Base-by-base conservation (phyloP, 2,329 filamentous ascomycete species). In the Immersiporthe knoxdaviesiana region DNA sequence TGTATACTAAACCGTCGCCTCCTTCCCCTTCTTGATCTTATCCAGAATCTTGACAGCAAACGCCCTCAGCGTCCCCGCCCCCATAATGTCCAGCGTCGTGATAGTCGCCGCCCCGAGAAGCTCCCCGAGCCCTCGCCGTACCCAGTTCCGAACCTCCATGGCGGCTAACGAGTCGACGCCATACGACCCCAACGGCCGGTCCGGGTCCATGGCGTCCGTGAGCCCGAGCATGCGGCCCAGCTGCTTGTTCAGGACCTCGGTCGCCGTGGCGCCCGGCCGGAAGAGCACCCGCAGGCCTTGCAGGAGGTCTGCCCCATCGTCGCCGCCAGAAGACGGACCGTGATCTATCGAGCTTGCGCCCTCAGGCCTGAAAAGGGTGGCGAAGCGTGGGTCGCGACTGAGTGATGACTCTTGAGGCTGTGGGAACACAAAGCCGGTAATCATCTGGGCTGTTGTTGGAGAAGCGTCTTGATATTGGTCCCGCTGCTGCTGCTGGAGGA, bases 81-180 rank as follows among this genome's bases (percentile, higher is more conserved):
- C 47, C 58, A 27, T 73, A 14, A 75, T 72, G 14, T 75, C 73
- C 18, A 75, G 62, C 2, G 68, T 73, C 3, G 54, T 74, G 2
- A 75, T 52, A 24, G 64, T 73, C 69, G 2, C 61, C 69, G 1
- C 75, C 74, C 21, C 47, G 7, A 52, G 21, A 18, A 80, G 72
- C 18, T 69, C 70, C 63, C 71, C 65, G 1, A 52, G 47, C 4
- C 35, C 35, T 8, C 35, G 35, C 4, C 73, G 73, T 64, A 74
- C 73, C 78, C 78, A 80, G 3, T 61, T 69, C 0, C 77, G 69
- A 54, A 80, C 58, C 65, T 80, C 78, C 8, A 79, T 74, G 0
- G 74, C 76, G 10, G 77, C 69, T 37, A 80, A 66, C 10, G 73
- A 76, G 65, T 80, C 78, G 11, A 80, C 21, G 1, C 79, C 78